Conservation (phyloP, 73 alveolate genomes). For the Paramecium sonneborni region DNA sequence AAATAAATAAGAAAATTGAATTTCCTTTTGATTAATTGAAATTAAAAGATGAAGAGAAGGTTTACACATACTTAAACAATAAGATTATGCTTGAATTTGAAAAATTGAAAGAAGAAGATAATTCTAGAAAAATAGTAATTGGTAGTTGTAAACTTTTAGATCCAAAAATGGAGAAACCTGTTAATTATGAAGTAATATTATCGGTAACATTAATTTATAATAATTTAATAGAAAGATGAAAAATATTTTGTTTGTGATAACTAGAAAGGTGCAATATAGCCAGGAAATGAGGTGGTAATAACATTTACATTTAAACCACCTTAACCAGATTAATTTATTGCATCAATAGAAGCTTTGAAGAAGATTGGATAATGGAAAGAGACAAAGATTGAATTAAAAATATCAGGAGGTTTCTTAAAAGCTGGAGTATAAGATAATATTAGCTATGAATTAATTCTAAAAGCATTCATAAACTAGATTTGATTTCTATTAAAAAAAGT, state of each 20-base stretch:
- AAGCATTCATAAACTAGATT: conserved; percentile 95
- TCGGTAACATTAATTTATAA: conserved; percentile 62
- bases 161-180: conserved; percentile 91
- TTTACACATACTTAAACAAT: conserved; percentile 64
- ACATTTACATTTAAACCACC: conserved; percentile 94
- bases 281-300: conserved; percentile 88
- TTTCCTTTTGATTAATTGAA: conserved; percentile 72
- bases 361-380: conserved; percentile 98
- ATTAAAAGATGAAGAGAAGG: conserved; percentile 64
- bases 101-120: conserved; percentile 72
- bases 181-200: conserved; percentile 87
- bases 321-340: conserved; percentile 87
- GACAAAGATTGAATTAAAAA: conserved; percentile 86
- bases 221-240: conserved; percentile 74
- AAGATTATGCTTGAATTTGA: conserved; percentile 80
- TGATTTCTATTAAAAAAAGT: conserved; percentile 52
- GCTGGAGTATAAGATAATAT: conserved; percentile 85
- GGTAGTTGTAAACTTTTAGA: conserved; percentile 93
- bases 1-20: conserved; percentile 72
- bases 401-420: conserved; percentile 94
- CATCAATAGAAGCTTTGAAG: conserved; percentile 74
- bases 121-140: conserved; percentile 77
- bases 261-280: conserved; percentile 86
- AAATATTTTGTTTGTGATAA: conserved; percentile 94
- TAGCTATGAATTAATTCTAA: conserved; percentile 82